Base-by-base conservation (phyloP, 768 basidiomycete genomes). In the Lactarius tabidus region DNA sequence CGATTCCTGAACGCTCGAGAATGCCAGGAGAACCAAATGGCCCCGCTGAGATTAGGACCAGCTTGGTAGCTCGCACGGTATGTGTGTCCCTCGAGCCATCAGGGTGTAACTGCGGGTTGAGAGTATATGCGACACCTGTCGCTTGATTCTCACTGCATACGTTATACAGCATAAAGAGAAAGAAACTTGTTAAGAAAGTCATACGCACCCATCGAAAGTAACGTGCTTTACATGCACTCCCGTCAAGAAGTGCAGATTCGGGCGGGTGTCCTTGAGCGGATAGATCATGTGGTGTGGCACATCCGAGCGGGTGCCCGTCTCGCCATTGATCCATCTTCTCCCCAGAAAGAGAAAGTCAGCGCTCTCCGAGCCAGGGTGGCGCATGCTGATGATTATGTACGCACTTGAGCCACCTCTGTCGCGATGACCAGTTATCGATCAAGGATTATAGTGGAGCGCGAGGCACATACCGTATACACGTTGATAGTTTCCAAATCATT, bases 271-370 rank as follows among this genome's bases (percentile, higher is more conserved):
- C 14, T 76, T 78, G 10, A 73, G 71, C 14, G 75, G 74, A 51
- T 79, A 80, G 6, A 80, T 58, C 62, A 76, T 79, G 60, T 73
- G 41, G 28, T 79, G 79, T 6, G 86, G 78, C 0, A 80, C 69
- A 69, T 87, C 85, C 0, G 85, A 85, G 36, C 87, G 81, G 53
- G 69, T 78, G 31, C 87, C 86, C 5, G 79, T 84, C 15, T 72
- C 71, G 4, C 70, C 72, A 64, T 83, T 77, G 15, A 88, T 75
- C 69, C 83, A 88, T 69, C 86, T 89, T 3, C 7, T 33, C 36
- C 69, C 18, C n/a, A 6, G 26, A 23, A 6, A 14, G 3, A n/a
- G 8, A n/a, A 55, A 35, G 5, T 36, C 20, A 43, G n/a, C 33
- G 48, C 39, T 31, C 31, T 33, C 6, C 41, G n/a, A 59, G 17